Base-by-base conservation (phyloP, 805 yeast species). In the Yarrowia sp. region DNA sequence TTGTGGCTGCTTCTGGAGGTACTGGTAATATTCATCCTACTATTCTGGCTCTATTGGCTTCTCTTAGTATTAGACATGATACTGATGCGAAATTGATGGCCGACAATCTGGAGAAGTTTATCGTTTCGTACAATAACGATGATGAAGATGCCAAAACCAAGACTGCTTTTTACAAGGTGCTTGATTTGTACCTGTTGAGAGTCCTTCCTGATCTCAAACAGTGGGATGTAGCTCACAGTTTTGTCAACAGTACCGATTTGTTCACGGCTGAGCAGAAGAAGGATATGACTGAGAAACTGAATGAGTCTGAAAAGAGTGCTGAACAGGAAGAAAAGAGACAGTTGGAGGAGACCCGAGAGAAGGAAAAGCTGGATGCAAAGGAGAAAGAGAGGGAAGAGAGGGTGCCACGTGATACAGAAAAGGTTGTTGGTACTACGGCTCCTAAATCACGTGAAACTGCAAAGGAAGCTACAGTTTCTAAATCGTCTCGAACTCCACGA, bases 181-280 rank as follows among this genome's bases (percentile, higher is more conserved):
- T 62, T 32, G 65, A 62, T 33, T 38, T 53, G n/a, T 62, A 62
- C 17, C 39, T 62, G 35, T 10, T 62, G 38, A n/a, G 65, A 36
- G 65, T 62, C 6, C 45, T 62, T 35, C 65, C 65, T 7, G 45
- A 38, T 13, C 31, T 62, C 10, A 6, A 14, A 6, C 63, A 62
- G 47, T 62, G 63, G 60, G 65, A 62, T 6, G 60, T 50, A 17
- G 64, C 65, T 6, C 38, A 41, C 17, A 53, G 63, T 15, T 62
- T 62, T 32, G 64, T 62, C 39, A 17, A 47, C n/a, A n/a, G 13
- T n/a, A 62, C 60, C 11, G 17, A 36, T 22, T 32, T 62, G n/a
- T 62, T 38, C 14, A 13, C 31, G 2, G 15, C 35, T 13, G 64
- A 48, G 22, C 63, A 62, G 22, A 62, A 62, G 45, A 64, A 53